These are phyloP conservation scores for Dichomitus squalens DNA, from an alignment of 1,284 basidiomycete species.

Conservation along the genomic window DNA sequence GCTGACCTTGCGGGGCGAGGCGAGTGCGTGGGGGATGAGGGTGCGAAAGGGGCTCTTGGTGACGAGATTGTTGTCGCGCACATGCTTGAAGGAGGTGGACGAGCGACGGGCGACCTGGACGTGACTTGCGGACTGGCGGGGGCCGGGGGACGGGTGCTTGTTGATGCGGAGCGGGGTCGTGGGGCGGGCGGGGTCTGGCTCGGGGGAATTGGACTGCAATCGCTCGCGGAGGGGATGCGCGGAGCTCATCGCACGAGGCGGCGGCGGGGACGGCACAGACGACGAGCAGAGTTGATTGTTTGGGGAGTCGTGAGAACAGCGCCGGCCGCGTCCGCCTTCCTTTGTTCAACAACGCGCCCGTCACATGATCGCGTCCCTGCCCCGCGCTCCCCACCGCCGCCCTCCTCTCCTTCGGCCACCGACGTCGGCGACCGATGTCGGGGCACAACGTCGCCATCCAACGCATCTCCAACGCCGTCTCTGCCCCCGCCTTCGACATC, in stretches of 20 bases:
- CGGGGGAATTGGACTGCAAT: conserved; percentile 63
- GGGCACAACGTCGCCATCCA: background rate
- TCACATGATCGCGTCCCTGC: conserved; percentile 24
- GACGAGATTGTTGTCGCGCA: conserved; percentile 81
- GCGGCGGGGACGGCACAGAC: conserved; percentile 2
- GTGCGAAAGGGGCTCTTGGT: conserved; percentile 89
- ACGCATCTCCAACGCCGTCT: background rate
- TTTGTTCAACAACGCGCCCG: conserved; percentile 22
- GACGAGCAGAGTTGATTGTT: conserved; percentile 6
- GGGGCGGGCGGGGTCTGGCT: conserved; percentile 39
- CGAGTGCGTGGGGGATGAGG: conserved; percentile 41
- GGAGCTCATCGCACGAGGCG: conserved; percentile 31
- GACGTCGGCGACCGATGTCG: background rate
- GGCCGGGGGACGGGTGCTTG: conserved; percentile 52
- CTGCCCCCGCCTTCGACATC: background rate
- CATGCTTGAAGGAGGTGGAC: conserved; percentile 82
- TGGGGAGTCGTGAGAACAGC: conserved; percentile 21
- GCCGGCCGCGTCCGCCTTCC: background rate
- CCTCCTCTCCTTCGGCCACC: background rate
- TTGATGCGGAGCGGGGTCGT: conserved; percentile 68
- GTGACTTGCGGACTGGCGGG: conserved; percentile 32
- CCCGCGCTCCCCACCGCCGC: background rate
- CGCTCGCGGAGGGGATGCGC: conserved; percentile 54
- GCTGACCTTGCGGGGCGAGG: conserved; percentile 58
- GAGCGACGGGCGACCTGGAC: conserved; percentile 65